Evolutionary conservation across 176 grass and related monocot species (phyloP), one percentile per base, ranked within the genome.

Genomic region (Musa acuminata): DNA sequence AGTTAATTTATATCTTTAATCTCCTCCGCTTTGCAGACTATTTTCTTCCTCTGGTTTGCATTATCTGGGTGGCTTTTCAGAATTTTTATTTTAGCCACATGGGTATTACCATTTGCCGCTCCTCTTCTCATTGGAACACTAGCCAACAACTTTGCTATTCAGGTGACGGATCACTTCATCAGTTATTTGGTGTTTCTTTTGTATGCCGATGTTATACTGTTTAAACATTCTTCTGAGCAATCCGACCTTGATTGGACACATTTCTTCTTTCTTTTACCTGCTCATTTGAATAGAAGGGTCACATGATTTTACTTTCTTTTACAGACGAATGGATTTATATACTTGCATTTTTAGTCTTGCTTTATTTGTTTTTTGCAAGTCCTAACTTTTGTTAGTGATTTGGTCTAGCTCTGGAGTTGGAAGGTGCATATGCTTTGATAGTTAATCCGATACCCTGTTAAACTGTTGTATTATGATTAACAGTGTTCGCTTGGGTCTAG

Each of bases 21-120:
- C 52, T 71, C 20, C 26, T 76, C 1, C 68, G 77, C 73, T 79
- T n/a, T 85, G 81, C 78, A 99, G 95, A 94, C 90, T 2, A 76
- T 94, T 8, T 81, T 94, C 75, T 94, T 99, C 53, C 51, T 93
- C 50, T 99, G 91, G 95, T 78, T 99, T 75, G 78, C 83, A 13
- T 78, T 99, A 51, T 94, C 91, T 24, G 88, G 91, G 43, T 99
- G 95, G 95, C 77, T 99, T 51, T 99, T 99, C 85, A 99, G 91
- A 78, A 76, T 99, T 79, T 89, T 94, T 76, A 80, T 99, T 74
- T 85, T 94, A 23, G 83, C 84, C 48, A 89, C 88, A 63, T 91
- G 92, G 52, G 80, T 99, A 51, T 73, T 99, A 55, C 95, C 95
- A 52, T 84, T 94, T 51, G 90, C 91, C 16, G 90, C 83, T 54